These are phyloP conservation scores for Rhizophagus clarus DNA, from an alignment of 192 early-diverging fungal genomes.

Conservation along the genomic window DNA sequence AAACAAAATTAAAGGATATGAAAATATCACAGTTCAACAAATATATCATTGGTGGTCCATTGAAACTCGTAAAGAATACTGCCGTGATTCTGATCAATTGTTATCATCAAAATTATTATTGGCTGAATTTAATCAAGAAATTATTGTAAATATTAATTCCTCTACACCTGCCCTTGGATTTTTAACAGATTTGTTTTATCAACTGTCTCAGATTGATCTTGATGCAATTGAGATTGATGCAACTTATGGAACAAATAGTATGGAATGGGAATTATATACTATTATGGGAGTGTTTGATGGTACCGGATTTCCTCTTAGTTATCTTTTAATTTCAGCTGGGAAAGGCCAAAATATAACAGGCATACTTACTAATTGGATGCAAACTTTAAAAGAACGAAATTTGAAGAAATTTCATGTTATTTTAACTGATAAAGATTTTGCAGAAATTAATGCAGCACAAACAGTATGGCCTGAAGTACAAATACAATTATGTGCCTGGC, in stretches of 20 bases:
- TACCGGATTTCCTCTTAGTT: conserved; percentile 3
- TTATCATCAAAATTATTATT: neutral
- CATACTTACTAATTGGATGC: neutral
- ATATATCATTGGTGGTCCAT: conserved; percentile 8
- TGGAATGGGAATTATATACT: neutral
- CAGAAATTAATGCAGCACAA: conserved; percentile 6
- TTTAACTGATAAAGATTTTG: conserved; percentile 18
- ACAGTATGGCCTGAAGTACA: neutral
- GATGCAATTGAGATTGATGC: conserved; percentile 10
- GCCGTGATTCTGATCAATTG: neutral
- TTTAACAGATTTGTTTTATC: neutral
- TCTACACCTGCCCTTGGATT: neutral
- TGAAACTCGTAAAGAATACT: neutral
- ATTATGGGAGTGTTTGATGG: neutral
- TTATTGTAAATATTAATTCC: neutral
- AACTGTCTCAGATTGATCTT: neutral
- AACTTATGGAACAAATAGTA: conserved; percentile 1
- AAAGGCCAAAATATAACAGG: neutral
- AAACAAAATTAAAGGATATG: conserved; percentile 1
- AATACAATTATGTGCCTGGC: neutral
- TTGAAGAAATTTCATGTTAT: neutral
- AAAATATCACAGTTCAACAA: neutral
- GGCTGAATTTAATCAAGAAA: neutral
- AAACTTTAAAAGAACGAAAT: neutral
- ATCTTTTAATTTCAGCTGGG: neutral